Conservation (phyloP, 1,284 basidiomycete species). For the Clitocybe nebularis region DNA sequence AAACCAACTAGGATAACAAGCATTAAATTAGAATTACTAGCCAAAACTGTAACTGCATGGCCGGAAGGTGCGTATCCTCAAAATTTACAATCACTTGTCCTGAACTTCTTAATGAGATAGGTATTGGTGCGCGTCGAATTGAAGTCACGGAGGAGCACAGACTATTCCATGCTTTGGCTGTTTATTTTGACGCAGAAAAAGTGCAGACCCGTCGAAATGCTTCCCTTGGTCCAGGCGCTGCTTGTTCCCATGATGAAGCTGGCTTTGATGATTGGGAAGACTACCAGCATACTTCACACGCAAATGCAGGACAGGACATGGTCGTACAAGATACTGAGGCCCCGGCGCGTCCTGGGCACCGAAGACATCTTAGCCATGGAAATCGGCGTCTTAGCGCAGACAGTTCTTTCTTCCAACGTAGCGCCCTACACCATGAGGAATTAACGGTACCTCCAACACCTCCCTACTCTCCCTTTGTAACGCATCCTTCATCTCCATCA, state of each 20-base stretch:
- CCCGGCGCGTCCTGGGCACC: conserved; percentile 1
- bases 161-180: conserved; percentile 70
- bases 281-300: conserved; percentile 8
- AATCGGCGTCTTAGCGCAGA: conserved; percentile 33
- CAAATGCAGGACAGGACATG: conserved; percentile 9
- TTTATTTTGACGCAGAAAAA: conserved; percentile 64
- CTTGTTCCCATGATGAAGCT: conserved; percentile 28
- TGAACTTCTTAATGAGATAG: no score
- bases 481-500: conserved; percentile 14
- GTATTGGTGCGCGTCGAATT: conserved; percentile 74
- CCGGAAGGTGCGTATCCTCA: conserved; percentile 77
- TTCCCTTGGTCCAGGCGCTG: conserved; percentile 77
- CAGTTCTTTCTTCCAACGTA: conserved; percentile 27
- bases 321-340: background rate
- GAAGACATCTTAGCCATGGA: conserved; percentile 7
- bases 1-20: conserved; percentile 87
- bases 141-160: conserved; percentile 82
- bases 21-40: conserved; percentile 79
- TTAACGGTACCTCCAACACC: conserved; percentile 27
- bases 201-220: conserved; percentile 47
- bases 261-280: conserved; percentile 22
- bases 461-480: conserved; percentile 28
- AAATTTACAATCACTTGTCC: no score
- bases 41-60: conserved; percentile 66
- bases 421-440: conserved; percentile 24